A percentile compares a stretch with the other conserved stretches of the same genome.
Conservation (phyloP, 2,329 filamentous ascomycete species). For the Pseudogymnoascus sp. region DNA sequence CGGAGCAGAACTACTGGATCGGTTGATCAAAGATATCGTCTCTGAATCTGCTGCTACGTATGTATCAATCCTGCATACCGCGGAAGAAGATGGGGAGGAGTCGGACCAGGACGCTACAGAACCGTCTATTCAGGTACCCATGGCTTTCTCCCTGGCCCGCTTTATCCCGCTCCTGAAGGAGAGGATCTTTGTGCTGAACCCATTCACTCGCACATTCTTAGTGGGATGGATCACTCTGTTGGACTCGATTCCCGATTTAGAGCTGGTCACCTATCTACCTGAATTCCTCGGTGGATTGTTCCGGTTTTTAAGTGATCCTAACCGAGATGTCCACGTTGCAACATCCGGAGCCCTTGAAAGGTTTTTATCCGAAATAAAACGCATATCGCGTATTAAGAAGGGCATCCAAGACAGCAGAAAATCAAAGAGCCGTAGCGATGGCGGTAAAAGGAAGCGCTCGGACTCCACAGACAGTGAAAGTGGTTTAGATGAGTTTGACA, state of each 20-base stretch:
- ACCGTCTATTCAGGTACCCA: slow-evolving; percentile 51
- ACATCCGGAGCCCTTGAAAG: slow-evolving; percentile 84
- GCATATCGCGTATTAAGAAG: slow-evolving; percentile 86
- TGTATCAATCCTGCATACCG: slow-evolving; percentile 72
- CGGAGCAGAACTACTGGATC: slow-evolving; percentile 87
- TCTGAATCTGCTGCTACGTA: slow-evolving; percentile 92
- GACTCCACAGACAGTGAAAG: slow-evolving; percentile 59
- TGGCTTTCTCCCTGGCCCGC: slow-evolving; percentile 79
- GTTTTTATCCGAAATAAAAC: slow-evolving; percentile 87
- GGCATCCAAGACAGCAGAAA: slow-evolving; percentile 81
- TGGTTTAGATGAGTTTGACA: slow-evolving; percentile 33
- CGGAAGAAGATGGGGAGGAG: slow-evolving; percentile 42
- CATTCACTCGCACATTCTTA: slow-evolving; percentile 88
- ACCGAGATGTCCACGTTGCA: slow-evolving; percentile 87
- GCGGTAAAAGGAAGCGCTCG: slow-evolving; percentile 59
- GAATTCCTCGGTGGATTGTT: slow-evolving; percentile 85
- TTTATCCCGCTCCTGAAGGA: slow-evolving; percentile 94
- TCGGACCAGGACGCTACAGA: slow-evolving; percentile 39
- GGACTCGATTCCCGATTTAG: slow-evolving; percentile 92
- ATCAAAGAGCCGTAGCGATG: slow-evolving; percentile 43
- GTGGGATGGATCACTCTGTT: slow-evolving; percentile 93
- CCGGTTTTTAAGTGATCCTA: slow-evolving; percentile 85
- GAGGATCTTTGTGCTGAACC: slow-evolving; percentile 86
- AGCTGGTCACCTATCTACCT: slow-evolving; percentile 85
- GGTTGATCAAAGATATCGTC: slow-evolving; percentile 92